A percentile compares a stretch with the other conserved stretches of the same genome.
These are phyloP conservation scores for Podospora didyma DNA, from an alignment of 495 filamentous ascomycete genomes.

Conservation along the genomic window DNA sequence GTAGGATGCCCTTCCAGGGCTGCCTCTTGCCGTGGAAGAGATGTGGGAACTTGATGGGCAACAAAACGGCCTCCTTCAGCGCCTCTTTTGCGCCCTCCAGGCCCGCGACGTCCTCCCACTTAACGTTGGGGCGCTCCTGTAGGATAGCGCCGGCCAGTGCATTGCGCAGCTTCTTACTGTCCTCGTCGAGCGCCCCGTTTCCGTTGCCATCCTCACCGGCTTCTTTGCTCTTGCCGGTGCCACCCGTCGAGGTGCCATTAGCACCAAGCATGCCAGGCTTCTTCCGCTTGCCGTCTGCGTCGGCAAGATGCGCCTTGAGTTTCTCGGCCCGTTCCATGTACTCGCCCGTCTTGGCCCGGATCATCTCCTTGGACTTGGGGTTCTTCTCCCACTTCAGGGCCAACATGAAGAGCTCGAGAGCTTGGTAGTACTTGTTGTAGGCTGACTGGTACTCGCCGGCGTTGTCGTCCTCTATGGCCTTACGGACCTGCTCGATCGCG, in stretches of 20 bases:
- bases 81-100: conserved; percentile 94
- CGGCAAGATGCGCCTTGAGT: conserved; percentile 82
- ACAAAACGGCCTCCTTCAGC: conserved; percentile 92
- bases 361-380: conserved; percentile 91
- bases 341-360: conserved; percentile 83
- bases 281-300: conserved; percentile 67
- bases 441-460: conserved; percentile 95
- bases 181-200: conserved; percentile 72
- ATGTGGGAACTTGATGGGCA: conserved; percentile 98
- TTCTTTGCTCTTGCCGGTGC: conserved; percentile 53
- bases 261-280: conserved; percentile 76
- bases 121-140: conserved; percentile 89
- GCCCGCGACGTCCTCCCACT: conserved; percentile 98
- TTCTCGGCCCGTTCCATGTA: conserved; percentile 99
- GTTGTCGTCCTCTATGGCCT: conserved; percentile 94
- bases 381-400: conserved; percentile 99
- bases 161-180: conserved; percentile 88
- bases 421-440: conserved; percentile 89
- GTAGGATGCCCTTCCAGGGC: conserved; percentile 95
- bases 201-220: conserved; percentile 42
- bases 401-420: conserved; percentile 93
- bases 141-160: conserved; percentile 90
- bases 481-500: conserved; percentile 92
- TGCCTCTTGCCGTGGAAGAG: conserved; percentile 94
- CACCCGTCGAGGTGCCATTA: conserved; percentile 75